A percentile compares a stretch with the other conserved stretches of the same genome.
Conservation (phyloP, 1,139 yeast genomes). For the Geotrichum histeridarum region DNA sequence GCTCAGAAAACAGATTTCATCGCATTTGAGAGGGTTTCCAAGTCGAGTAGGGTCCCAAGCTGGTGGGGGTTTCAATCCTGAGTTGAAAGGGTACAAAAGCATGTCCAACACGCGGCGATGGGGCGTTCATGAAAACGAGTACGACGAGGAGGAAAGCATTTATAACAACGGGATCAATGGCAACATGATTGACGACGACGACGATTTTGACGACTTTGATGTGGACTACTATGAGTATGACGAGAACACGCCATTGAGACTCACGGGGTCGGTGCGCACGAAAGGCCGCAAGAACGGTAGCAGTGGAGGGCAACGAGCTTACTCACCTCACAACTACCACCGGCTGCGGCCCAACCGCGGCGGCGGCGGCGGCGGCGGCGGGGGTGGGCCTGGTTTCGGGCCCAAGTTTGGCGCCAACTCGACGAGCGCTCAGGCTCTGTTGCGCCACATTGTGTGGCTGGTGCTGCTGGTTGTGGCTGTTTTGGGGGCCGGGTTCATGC, state of each 20-base stretch:
- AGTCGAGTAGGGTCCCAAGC: not conserved
- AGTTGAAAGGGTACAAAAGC: not conserved
- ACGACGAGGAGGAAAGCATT: constrained; percentile 31
- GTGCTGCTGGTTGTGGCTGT: constrained; percentile 28
- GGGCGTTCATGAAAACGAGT: constrained; percentile 23
- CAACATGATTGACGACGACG: constrained; percentile 21
- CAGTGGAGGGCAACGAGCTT: constrained; percentile 17
- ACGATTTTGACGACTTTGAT: constrained; percentile 22
- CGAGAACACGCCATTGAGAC: not conserved
- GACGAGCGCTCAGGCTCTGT: constrained; percentile 23
- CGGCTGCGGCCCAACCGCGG: constrained; percentile 11
- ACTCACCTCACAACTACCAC: constrained; percentile 34
- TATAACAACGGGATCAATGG: constrained; percentile 12
- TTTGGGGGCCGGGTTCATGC: constrained; percentile 54
- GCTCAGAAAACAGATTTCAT: not conserved
- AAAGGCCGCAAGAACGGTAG: constrained; percentile 11
- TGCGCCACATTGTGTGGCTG: constrained; percentile 33
- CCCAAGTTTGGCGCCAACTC: constrained; percentile 12
- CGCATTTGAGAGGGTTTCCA: not conserved
- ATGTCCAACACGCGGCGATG: not conserved
- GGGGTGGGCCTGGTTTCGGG: not conserved
- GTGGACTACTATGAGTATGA: constrained; percentile 17
- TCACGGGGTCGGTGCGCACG: not conserved
- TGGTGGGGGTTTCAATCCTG: too few relatives aligned
- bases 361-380: too few relatives aligned